These are phyloP conservation scores for Globisporangium sylvaticum DNA, from an alignment of 352 stramenopile genomes.

Conservation along the genomic window DNA sequence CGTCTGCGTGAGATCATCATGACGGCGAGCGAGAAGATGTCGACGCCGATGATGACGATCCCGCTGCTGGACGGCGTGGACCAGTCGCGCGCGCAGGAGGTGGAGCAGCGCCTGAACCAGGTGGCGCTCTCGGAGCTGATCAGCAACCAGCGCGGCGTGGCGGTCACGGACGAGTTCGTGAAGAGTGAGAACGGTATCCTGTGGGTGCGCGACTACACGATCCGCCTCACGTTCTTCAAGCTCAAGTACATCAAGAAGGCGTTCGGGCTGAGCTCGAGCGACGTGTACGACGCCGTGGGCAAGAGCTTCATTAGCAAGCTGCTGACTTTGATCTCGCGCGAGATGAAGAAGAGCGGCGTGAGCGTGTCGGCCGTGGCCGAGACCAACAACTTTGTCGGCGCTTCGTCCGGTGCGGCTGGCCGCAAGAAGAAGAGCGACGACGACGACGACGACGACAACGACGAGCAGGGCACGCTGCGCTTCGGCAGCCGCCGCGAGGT, in stretches of 20 bases:
- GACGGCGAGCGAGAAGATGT: constrained; percentile 96
- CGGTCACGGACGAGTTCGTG: constrained; percentile 90
- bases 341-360: constrained; percentile 90
- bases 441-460: constrained; percentile 82
- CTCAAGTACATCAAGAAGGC: constrained; percentile 93
- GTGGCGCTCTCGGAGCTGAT: constrained; percentile 94
- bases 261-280: constrained; percentile 93
- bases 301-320: constrained; percentile 91
- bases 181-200: constrained; percentile 85
- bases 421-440: constrained; percentile 54
- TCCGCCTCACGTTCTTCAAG: constrained; percentile 93
- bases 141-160: constrained; percentile 88
- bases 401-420: constrained; percentile 21
- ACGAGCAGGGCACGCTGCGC: constrained; percentile 85
- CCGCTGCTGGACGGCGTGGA: constrained; percentile 76
- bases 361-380: constrained; percentile 48
- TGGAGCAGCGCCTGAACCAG: constrained; percentile 90
- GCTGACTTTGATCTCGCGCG: constrained; percentile 91
- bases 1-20: constrained; percentile 99
- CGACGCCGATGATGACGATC: constrained; percentile 98
- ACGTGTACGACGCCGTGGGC: constrained; percentile 89
- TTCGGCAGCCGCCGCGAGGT: constrained; percentile 81
- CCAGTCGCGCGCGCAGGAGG: constrained; percentile 54
- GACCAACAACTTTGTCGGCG: constrained; percentile 30
- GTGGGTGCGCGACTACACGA: constrained; percentile 97